Percentiles rank a stretch among this genome's conserved stretches.
Evolutionary conservation across 495 filamentous ascomycete species (phyloP).

Genomic region (Aspergillus homomorphus): DNA sequence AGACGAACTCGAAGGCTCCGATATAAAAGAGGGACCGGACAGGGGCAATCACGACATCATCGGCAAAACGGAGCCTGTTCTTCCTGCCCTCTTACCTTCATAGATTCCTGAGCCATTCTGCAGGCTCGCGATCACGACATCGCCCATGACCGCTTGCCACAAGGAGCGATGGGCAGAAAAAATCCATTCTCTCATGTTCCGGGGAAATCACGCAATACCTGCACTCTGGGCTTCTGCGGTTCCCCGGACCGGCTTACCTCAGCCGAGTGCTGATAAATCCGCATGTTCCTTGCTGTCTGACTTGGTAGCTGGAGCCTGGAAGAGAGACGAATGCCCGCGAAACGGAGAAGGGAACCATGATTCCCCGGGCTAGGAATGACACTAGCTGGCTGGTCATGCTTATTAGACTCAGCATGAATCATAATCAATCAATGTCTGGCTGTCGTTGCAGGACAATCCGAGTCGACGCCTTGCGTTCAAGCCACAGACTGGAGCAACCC

Average conservation of each 20-base stretch:
- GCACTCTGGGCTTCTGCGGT: slow-evolving; percentile 26
- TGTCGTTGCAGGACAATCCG: not conserved
- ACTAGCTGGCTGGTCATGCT: too few species aligned
- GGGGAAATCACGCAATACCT: slow-evolving; percentile 43
- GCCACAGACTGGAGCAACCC: too few species aligned
- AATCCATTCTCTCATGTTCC: slow-evolving; percentile 24
- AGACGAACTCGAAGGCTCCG: slow-evolving; percentile 26
- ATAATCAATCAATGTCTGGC: not conserved
- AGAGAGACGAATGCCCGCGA: slow-evolving; percentile 11
- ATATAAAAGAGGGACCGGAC: slow-evolving; percentile 30
- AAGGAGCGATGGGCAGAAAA: slow-evolving; percentile 23
- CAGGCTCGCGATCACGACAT: slow-evolving; percentile 37
- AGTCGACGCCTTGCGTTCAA: not conserved
- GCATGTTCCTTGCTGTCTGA: slow-evolving; percentile 3
- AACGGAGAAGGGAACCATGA: not conserved
- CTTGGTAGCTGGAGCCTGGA: slow-evolving; percentile 10
- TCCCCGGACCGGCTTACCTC: slow-evolving; percentile 20
- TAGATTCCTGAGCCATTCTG: slow-evolving; percentile 31
- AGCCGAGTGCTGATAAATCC: slow-evolving; percentile 31
- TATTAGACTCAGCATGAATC: too few species aligned
- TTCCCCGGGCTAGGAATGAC: too few species aligned
- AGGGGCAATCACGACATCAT: slow-evolving; percentile 40
- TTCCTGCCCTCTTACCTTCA: slow-evolving; percentile 27
- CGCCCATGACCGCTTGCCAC: slow-evolving; percentile 32
- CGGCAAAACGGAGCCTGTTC: slow-evolving; percentile 18